These are phyloP conservation scores for Areca catechu DNA, from an alignment of 176 grass and related monocot genomes.

Conservation along the genomic window DNA sequence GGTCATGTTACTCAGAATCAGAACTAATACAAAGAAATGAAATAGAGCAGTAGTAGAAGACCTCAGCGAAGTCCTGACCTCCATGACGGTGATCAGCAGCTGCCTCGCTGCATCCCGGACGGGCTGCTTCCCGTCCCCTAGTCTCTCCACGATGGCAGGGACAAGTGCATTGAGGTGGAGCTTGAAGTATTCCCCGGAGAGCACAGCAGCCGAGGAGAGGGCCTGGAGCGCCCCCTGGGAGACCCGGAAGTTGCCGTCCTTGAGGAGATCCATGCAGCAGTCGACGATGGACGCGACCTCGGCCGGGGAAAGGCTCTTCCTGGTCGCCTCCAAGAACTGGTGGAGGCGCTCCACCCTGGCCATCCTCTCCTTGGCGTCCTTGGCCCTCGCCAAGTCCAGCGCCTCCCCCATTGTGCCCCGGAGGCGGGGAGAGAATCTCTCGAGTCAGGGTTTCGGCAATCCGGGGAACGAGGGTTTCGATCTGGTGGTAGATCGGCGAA, in stretches of 20 bases:
- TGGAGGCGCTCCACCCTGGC: conserved; percentile 71
- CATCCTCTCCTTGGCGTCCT: conserved; percentile 67
- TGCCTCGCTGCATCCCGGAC: conserved; percentile 62
- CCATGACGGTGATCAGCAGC: conserved; percentile 79
- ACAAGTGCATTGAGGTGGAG: conserved; percentile 72
- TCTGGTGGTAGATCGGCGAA: not conserved
- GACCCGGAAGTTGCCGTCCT: conserved; percentile 71
- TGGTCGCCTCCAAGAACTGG: conserved; percentile 57
- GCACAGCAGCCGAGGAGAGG: conserved; percentile 64
- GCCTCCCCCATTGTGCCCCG: conserved; percentile 55
- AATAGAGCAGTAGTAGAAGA: not conserved
- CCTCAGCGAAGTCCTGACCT: conserved; percentile 27
- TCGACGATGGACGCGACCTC: conserved; percentile 62
- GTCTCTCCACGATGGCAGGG: conserved; percentile 54
- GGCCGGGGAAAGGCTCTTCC: conserved; percentile 33
- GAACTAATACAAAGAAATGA: no score
- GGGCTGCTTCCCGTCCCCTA: conserved; percentile 84
- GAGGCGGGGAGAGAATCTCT: conserved; percentile 5
- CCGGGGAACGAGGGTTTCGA: no score
- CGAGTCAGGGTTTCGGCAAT: not conserved
- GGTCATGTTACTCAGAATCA: no score
- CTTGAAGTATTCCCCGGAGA: conserved; percentile 83
- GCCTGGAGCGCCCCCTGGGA: conserved; percentile 70
- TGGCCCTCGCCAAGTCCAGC: conserved; percentile 61
- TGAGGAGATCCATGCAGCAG: conserved; percentile 60